A percentile compares a stretch with the other conserved stretches of the same genome.
Evolutionary conservation across 768 basidiomycete genomes (phyloP).

Genomic region (Trametes maxima): DNA sequence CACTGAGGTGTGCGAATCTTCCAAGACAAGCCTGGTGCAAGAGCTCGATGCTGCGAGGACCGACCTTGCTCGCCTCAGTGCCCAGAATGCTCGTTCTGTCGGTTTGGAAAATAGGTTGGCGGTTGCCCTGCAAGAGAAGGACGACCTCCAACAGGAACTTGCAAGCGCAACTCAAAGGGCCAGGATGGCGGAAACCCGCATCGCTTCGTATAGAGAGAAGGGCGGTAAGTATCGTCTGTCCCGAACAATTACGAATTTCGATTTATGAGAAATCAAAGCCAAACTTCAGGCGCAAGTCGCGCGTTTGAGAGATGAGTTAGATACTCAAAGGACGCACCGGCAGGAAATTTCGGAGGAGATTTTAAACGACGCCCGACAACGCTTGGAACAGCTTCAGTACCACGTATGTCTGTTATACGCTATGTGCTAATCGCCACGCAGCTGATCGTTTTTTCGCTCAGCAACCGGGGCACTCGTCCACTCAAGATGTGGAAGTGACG

Average conservation of each 20-base stretch:
- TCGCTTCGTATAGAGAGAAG: conserved; percentile 66
- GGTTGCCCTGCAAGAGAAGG: conserved; percentile 69
- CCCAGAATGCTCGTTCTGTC: conserved; percentile 68
- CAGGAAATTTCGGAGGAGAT: conserved; percentile 69
- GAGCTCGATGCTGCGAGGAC: conserved; percentile 76
- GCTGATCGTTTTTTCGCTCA: conserved; percentile 19
- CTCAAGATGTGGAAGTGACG: conserved; percentile 61
- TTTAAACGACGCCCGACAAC: conserved; percentile 63
- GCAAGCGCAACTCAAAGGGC: conserved; percentile 71
- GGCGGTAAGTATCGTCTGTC: conserved; percentile 46
- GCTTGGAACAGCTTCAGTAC: conserved; percentile 61
- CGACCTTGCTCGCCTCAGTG: conserved; percentile 65
- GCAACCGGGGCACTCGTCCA: conserved; percentile 41
- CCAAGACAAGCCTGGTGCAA: conserved; percentile 70
- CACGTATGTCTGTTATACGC: conserved; percentile 44
- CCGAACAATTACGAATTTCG: not conserved
- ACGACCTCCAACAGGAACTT: conserved; percentile 84
- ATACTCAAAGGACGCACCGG: conserved; percentile 59
- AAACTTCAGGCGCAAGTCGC: conserved; percentile 71
- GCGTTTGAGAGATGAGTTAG: conserved; percentile 63
- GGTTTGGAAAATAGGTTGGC: conserved; percentile 72
- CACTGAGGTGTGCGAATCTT: conserved; percentile 78
- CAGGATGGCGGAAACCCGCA: conserved; percentile 65
- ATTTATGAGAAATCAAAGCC: conserved; percentile 40
- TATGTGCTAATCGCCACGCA: not conserved